phyloP scores from a whole-genome alignment of 495 filamentous ascomycete genomes.

The Neurospora sp. region DNA sequence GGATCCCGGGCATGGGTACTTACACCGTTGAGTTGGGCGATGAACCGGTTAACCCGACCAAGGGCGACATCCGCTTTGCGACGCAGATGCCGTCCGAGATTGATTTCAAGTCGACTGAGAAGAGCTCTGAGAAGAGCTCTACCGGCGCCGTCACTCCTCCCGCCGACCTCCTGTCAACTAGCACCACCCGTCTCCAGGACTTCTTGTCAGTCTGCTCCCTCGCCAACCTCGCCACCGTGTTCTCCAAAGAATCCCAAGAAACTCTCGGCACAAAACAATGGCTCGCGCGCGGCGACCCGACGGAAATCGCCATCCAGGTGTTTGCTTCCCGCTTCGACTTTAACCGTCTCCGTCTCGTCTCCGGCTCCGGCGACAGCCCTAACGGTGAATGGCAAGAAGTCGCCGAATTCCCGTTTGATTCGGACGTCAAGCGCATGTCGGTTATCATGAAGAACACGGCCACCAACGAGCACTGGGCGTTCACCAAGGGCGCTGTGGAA shows the following conservation, averaged over 20 bases:
- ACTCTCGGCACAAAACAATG: conserved; percentile 26
- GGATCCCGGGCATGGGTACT: conserved; percentile 56
- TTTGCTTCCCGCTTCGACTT: conserved; percentile 62
- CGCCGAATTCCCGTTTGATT: conserved; percentile 73
- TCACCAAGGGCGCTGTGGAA: conserved; percentile 76
- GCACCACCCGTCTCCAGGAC: conserved; percentile 16
- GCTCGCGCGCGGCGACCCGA: conserved; percentile 70
- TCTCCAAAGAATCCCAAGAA: conserved; percentile 25
- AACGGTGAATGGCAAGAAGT: conserved; percentile 33
- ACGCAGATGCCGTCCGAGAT: conserved; percentile 17
- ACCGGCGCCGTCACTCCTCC: too few relatives aligned
- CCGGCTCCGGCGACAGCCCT: conserved; percentile 40
- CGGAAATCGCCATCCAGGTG: conserved; percentile 74
- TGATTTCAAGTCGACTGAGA: conserved; percentile 9
- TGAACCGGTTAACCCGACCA: conserved; percentile 34
- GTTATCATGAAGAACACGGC: conserved; percentile 47
- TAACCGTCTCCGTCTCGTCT: conserved; percentile 43
- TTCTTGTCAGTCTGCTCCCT: conserved; percentile 25
- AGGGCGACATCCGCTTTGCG: conserved; percentile 17
- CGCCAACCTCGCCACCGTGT: conserved; percentile 35
- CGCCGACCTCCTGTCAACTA: conserved; percentile 7
- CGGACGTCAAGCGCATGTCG: conserved; percentile 73
- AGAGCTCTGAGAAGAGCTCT: too few relatives aligned
- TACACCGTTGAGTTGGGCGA: conserved; percentile 46
- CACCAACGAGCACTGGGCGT: conserved; percentile 36